Evolutionary conservation across 768 basidiomycete genomes (phyloP), one percentile per base, ranked within the genome.

Genomic region (Hericium erinaceus): DNA sequence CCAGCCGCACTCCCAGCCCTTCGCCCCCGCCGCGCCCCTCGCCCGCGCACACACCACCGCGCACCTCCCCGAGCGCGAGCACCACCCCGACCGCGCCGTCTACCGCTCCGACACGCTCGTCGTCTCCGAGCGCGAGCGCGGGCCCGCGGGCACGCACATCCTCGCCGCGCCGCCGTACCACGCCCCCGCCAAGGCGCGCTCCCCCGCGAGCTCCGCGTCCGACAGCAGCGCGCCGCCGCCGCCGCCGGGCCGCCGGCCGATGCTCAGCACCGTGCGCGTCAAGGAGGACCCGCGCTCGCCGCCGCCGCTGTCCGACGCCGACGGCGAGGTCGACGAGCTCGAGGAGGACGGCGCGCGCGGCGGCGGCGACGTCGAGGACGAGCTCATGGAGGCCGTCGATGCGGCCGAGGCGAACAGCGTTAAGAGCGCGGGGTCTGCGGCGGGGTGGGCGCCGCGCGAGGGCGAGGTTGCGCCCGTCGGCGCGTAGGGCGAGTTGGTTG

Each of bases 301-400:
- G 20, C 52, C 51, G 15, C 44, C 46, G 9, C 26, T 54, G 39
- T 58, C 64, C 10, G 75, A 75, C 55, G 73, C 67, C 9, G 76
- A 76, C 24, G 74, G 63, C 9, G 67, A 64, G 12, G 48, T n/a
- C 10, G 48, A 49, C 11, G 48, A 18, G n/a, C 13, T 11, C 11
- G 48, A 49, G 18, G 48, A 24, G n/a, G 48, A 49, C 48, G 48
- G 48, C 13, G 48, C 13, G 10, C 13, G 18, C 12, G 48, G 20
- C 13, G 48, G 18, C 13, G 69, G 64, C 7, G 72, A 71, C 54
- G 68, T 66, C 7, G 70, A 71, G 7, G 71, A 68, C 13, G 71
- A 70, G 59, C 60, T 73, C 59, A 58, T 73, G 46, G 73, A 70
- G 63, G 73, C 72, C 33, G 72, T 72, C 51, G 73, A 72, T 56